phyloP scores from a whole-genome alignment of 2,329 filamentous ascomycete genomes.

The Fusarium sp. region DNA sequence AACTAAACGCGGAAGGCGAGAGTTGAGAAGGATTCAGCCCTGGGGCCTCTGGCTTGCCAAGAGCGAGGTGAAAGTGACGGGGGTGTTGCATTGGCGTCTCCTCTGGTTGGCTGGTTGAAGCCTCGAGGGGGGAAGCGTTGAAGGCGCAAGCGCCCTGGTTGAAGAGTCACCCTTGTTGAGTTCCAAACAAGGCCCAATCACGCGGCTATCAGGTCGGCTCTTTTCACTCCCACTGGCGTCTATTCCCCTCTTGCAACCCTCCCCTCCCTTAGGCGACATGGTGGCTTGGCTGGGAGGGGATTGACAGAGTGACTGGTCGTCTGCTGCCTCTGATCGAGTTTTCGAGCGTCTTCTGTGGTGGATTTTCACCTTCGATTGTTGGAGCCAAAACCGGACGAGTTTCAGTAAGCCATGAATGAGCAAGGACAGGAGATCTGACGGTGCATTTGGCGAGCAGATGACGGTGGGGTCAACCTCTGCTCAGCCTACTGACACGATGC shows the following conservation, averaged over 20 bases:
- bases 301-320: slow-evolving; percentile 21
- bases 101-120: slow-evolving; percentile 37
- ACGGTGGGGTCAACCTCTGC: slow-evolving; percentile 22
- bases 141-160: slow-evolving; percentile 46
- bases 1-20: slow-evolving; percentile 34
- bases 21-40: slow-evolving; percentile 36
- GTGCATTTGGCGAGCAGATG: slow-evolving; percentile 2
- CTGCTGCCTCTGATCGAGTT: neutral
- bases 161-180: slow-evolving; percentile 27
- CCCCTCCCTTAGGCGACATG: slow-evolving; percentile 28
- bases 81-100: slow-evolving; percentile 16
- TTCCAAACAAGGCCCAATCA: slow-evolving; percentile 44
- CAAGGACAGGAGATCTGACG: neutral
- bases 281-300: slow-evolving; percentile 23
- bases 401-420: neutral
- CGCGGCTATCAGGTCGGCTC: slow-evolving; percentile 43
- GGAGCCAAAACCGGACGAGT: slow-evolving; percentile 4
- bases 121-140: slow-evolving; percentile 34
- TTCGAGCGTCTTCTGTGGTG: neutral
- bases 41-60: slow-evolving; percentile 20
- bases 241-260: slow-evolving; percentile 33
- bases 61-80: slow-evolving; percentile 19
- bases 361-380: neutral
- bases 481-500: slow-evolving; percentile 35
- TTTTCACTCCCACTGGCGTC: slow-evolving; percentile 45